phyloP scores from a whole-genome alignment of 2,329 filamentous ascomycete species.

The Massarina eburnea region DNA sequence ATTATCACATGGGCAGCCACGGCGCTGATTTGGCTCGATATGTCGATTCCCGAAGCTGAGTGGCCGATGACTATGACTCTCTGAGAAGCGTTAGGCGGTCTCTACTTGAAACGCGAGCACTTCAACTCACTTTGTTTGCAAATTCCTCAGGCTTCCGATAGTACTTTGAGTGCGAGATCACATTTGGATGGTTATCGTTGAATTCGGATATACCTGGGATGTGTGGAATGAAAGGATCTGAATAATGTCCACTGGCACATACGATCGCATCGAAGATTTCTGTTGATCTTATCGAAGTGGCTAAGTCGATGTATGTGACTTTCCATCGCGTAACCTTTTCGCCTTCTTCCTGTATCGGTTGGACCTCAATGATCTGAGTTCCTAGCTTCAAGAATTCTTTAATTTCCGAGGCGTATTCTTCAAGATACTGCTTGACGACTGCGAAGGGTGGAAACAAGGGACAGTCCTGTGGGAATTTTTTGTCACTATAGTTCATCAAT shows the following conservation, averaged over 20 bases:
- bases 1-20: conserved; percentile 61
- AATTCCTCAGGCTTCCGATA: conserved; percentile 68
- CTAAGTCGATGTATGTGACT: background rate
- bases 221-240: conserved; percentile 42
- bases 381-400: background rate
- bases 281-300: conserved; percentile 14
- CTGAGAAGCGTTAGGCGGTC: conserved; percentile 38
- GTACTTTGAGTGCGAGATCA: conserved; percentile 62
- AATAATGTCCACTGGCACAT: conserved; percentile 45
- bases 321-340: background rate
- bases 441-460: conserved; percentile 1
- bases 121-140: conserved; percentile 44
- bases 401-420: conserved; percentile 1
- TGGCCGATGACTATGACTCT: conserved; percentile 84
- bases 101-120: no score
- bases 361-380: background rate
- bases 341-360: background rate
- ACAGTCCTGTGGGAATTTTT: background rate
- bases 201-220: conserved; percentile 42
- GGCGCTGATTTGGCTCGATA: conserved; percentile 69
- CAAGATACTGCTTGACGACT: conserved; percentile 1
- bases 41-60: conserved; percentile 77
- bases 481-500: conserved; percentile 2
- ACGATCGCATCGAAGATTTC: conserved; percentile 55
- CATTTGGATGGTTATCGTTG: conserved; percentile 31